Evolutionary conservation across 1,284 basidiomycete species (phyloP).

Genomic region (Trametes sp.): DNA sequence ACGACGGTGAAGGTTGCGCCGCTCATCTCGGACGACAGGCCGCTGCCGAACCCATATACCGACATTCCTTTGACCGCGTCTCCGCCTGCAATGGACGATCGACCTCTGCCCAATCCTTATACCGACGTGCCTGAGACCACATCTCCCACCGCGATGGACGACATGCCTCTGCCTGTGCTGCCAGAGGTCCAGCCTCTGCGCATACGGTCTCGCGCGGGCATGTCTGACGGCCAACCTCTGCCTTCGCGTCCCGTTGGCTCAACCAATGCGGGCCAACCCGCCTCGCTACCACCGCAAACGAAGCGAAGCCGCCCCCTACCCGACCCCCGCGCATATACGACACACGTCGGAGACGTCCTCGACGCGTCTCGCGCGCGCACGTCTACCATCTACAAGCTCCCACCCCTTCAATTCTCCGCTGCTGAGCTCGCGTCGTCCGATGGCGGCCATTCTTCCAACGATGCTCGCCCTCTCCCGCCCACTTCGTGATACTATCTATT

Average conservation of each 20-base stretch:
- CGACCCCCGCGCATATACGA: conserved; percentile 3
- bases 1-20: background rate
- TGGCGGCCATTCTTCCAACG: too few species aligned
- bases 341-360: conserved; percentile 7
- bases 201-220: background rate
- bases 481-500: background rate
- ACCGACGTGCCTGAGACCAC: background rate
- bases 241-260: background rate
- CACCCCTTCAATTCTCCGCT: conserved; percentile 14
- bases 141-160: background rate
- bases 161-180: background rate
- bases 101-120: background rate
- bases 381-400: conserved; percentile 8
- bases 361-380: conserved; percentile 6
- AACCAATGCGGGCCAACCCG: background rate
- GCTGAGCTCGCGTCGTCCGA: conserved; percentile 2
- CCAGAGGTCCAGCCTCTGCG: background rate
- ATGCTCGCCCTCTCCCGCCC: background rate
- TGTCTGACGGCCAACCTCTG: background rate
- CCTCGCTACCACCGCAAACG: background rate
- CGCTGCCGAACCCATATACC: conserved; percentile 18
- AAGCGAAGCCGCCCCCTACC: conserved; percentile 6
- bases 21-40: conserved; percentile 12
- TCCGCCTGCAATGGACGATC: background rate
- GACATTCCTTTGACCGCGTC: background rate